These are phyloP conservation scores for Leccinum subtestaceum DNA, from an alignment of 768 basidiomycete species.

Conservation along the genomic window DNA sequence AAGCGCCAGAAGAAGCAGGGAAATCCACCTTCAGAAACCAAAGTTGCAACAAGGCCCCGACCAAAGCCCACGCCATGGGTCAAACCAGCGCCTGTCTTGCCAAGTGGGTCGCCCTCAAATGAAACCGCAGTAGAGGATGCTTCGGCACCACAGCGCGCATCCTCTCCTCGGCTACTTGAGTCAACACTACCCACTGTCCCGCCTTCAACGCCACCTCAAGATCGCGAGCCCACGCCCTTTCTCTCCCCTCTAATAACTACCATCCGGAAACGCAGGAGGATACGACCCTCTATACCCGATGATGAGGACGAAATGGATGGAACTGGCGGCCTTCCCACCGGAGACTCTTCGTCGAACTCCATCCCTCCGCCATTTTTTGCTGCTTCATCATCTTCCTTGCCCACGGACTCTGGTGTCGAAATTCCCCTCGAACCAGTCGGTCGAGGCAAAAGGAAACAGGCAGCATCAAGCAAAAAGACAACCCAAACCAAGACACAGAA, in stretches of 20 bases:
- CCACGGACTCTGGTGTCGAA: conserved; percentile 27
- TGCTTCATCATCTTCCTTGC: conserved; percentile 39
- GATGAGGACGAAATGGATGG: conserved; percentile 18
- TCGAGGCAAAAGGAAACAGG: conserved; percentile 15
- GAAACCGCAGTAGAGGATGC: conserved; percentile 15
- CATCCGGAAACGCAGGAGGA: conserved; percentile 29
- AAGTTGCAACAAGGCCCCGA: conserved; percentile 21
- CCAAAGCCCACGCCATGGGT: conserved; percentile 27
- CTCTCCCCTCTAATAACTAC: conserved; percentile 22
- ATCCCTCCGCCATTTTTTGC: conserved; percentile 48
- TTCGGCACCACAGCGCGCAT: conserved; percentile 30
- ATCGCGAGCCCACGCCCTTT: conserved; percentile 22
- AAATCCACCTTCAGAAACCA: conserved; percentile 29
- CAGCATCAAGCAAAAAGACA: conserved; percentile 20
- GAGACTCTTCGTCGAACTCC: conserved; percentile 4
- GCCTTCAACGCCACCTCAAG: conserved; percentile 22
- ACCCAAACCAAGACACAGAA: conserved; percentile 17
- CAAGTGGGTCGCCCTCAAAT: conserved; percentile 18
- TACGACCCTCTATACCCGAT: conserved; percentile 3
- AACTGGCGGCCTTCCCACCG: not conserved
- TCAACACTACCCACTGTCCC: conserved; percentile 32
- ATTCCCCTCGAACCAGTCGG: conserved; percentile 15
- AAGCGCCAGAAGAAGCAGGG: conserved; percentile 33
- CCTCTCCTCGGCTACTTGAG: conserved; percentile 33
- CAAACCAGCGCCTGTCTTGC: conserved; percentile 12